Conservation (phyloP, 208 protist genomes). For the Crithidia expoeki region DNA sequence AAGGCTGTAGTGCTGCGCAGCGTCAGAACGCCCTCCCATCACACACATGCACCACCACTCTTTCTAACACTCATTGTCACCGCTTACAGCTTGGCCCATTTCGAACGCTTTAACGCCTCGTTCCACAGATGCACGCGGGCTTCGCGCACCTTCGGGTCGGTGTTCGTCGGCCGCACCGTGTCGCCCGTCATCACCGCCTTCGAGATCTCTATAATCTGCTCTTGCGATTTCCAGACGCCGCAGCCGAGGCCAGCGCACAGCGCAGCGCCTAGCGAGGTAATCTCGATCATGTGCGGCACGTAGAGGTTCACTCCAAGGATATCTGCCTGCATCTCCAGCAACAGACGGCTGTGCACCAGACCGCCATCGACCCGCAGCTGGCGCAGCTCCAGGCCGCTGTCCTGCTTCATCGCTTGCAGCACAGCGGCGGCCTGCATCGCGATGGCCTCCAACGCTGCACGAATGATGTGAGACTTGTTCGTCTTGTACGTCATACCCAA, state of each 20-base stretch:
- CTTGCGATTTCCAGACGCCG: conserved; percentile 67
- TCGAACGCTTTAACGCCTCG: conserved; percentile 47
- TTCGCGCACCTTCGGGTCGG: conserved; percentile 34
- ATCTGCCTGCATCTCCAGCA: conserved; percentile 97
- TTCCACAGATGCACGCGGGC: conserved; percentile 54
- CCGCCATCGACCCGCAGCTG: conserved; percentile 96
- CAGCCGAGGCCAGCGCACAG: conserved; percentile 74
- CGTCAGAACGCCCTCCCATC: not conserved
- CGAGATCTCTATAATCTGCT: conserved; percentile 46
- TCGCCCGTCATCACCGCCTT: conserved; percentile 35
- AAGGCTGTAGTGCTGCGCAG: no score
- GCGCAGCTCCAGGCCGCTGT: conserved; percentile 64
- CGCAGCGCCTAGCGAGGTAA: conserved; percentile 77
- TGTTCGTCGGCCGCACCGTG: conserved; percentile 35
- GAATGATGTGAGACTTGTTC: conserved; percentile 78
- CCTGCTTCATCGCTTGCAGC: conserved; percentile 81
- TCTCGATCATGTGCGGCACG: conserved; percentile 74
- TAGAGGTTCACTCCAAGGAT: conserved; percentile 72
- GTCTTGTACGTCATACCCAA: conserved; percentile 94
- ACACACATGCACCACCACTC: not conserved
- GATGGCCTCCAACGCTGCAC: conserved; percentile 90
- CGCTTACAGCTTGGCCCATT: conserved; percentile 75
- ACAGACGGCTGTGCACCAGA: conserved; percentile 83
- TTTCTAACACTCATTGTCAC: not conserved
- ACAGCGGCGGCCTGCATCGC: conserved; percentile 91